Evolutionary conservation across 768 basidiomycete species (phyloP), one percentile per base, ranked within the genome.

Genomic region (Phlebiopsis flavidoalba): DNA sequence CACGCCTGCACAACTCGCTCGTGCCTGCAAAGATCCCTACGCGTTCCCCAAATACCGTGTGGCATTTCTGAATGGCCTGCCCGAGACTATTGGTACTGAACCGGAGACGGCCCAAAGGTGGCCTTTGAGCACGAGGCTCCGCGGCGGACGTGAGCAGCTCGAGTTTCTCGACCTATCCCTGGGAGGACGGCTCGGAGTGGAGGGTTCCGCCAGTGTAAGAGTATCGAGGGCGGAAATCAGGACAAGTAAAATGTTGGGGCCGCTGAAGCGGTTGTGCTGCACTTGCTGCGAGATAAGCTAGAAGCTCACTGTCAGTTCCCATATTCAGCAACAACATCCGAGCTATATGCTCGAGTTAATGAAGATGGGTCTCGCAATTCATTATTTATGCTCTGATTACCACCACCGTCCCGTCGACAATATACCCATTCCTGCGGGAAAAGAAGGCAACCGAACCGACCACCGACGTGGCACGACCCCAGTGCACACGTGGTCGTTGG

Each of bases 1-100:
- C 67, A 47, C 46, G 77, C n/a, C 71, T 86, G 31, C 86, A 91
- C 69, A 84, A 87, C 61, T 70, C 70, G 0, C 68, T 67, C 8
- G 79, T 91, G 50, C 91, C 92, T 31, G 88, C n/a, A n/a, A 93
- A 66, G 92, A 94, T 67, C 77, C 85, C 15, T 82, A 85, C 71
- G 87, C 92, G 0, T 92, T 87, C 70, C 93, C 92, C 64, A 94
- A 94, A 71, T 89, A 84, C 70, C 81, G 83, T 46, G 86, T 94
- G 62, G 75, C 85, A 45, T 94, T 91, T 73, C 82, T 94, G 69
- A 89, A 91, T 69, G 81, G 82, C 60, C 81, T 86, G n/a, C 91
- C 92, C 26, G n/a, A n/a, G n/a, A n/a, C n/a, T n/a, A n/a, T n/a
- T n/a, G 6, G 26, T 31, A 75, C 94, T 64, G 72, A 79, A 24